Base-by-base conservation (phyloP, 495 filamentous ascomycete genomes). In the Penicillium argentinense region DNA sequence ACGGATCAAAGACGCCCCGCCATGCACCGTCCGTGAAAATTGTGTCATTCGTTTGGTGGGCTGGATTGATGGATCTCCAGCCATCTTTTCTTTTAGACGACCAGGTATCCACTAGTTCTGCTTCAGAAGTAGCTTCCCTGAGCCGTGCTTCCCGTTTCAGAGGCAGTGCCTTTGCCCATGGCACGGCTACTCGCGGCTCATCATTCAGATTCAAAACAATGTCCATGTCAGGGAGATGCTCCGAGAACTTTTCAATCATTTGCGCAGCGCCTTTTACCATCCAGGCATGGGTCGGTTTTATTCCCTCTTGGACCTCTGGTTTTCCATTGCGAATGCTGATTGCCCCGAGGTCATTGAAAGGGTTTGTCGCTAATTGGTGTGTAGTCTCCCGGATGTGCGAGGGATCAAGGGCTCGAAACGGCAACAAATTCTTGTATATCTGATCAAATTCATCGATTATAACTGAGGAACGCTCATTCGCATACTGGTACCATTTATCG, bases 141-240 rank as follows among this genome's bases (percentile, higher is more conserved):
- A 59, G 41, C 28, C 42, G 64, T 22, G 69, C 77, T 16, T 56
- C 56, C 13, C 62, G 59, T 32, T 56, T 72, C 16, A 79, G 51
- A 5, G 56, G 51, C 5, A 69, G 44, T 8, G 77, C 60, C 12
- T 80, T 77, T 42, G 83, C 77, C 75, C 82, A 86, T 3, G 87
- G 83, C 1, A 88, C 80, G 2, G 89, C 73, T 4, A 91, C 77
- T 11, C 87, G 75, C n/a, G 88, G 87, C 51, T 87, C 78, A 53
- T 91, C 86, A 32, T 88, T 80, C 18, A 89, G 56, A 60, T 93
- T 95, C 67, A 95, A 83, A 0, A 85, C 84, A 26, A 95, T 66
- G 47, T 89, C 84, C 86, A 95, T 88, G 41, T 88, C 79, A 1
- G 87, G 88, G 4, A 95, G 74, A 53, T 84, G 73, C 47, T 85